A percentile compares a stretch with the other conserved stretches of the same genome.
These are phyloP conservation scores for Cystobasidium sp. DNA, from an alignment of 1,284 basidiomycete species.

Conservation along the genomic window DNA sequence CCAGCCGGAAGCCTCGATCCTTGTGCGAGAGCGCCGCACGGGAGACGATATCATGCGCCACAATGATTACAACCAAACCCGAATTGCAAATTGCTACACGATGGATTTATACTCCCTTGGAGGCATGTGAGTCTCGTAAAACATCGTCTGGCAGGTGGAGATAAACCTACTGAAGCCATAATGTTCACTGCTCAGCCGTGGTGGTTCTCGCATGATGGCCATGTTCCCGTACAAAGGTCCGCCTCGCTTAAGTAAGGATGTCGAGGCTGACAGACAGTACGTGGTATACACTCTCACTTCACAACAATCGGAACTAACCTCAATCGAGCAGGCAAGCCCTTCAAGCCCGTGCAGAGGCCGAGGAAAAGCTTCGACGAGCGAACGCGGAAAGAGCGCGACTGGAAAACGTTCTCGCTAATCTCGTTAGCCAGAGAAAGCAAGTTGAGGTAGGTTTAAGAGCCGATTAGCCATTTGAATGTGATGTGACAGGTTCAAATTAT, in stretches of 20 bases:
- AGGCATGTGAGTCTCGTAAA: constrained; percentile 29
- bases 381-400: constrained; percentile 25
- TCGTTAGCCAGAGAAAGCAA: constrained; percentile 17
- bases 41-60: constrained; percentile 40
- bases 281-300: constrained; percentile 20
- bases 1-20: constrained; percentile 16
- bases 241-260: constrained; percentile 55
- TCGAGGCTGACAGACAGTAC: constrained; percentile 49
- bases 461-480: background rate
- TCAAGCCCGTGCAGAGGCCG: constrained; percentile 22
- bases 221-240: constrained; percentile 46
- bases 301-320: background rate
- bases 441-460: constrained; percentile 12
- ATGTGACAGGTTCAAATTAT: too few relatives aligned
- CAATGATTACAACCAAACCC: background rate
- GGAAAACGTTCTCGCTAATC: background rate
- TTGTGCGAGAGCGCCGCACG: constrained; percentile 24
- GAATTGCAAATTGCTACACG: constrained; percentile 21
- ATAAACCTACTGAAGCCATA: background rate
- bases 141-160: background rate
- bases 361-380: constrained; percentile 18
- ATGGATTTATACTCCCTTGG: constrained; percentile 31
- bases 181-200: background rate
- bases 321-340: constrained; percentile 4
- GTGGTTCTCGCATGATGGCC: constrained; percentile 16